Evolutionary conservation across 176 grass and related monocot species (phyloP), one percentile per base, ranked within the genome.

Genomic region (Saccharum spontaneum): DNA sequence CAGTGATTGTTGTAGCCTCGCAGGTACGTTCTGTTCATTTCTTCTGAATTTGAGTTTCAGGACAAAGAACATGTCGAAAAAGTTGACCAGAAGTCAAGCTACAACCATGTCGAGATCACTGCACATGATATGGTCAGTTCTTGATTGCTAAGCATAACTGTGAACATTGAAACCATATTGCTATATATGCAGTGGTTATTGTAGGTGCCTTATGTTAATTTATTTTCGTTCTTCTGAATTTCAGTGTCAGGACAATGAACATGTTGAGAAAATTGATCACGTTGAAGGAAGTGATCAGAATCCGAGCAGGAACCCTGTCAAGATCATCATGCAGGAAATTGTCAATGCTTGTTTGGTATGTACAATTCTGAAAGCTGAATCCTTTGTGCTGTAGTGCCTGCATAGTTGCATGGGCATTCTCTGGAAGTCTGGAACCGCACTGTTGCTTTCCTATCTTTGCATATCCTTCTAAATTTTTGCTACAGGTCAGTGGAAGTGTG

Each of bases 21-120:
- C 67, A 49, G 10, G 61, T 50, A 5, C 5, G 30, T 39, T 77
- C 1, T 60, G 6, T 23, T 50, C 31, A 52, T 37, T 52, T 52
- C 11, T 69, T 81, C 20, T 62, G 49, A 73, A 83, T 45, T 62
- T 72, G 50, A 60, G 69, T 73, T 73, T 62, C 69, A 83, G 81
- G 17, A 33, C 10, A 83, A 14, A 16, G 54, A 31, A 33, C 17
- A 40, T 22, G 54, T 36, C 0, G 50, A 63, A 41, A 36, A 63
- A 3, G 1, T 34, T 46, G 81, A 63, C 8, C 50, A 73, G 23
- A 73, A 73, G 14, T 73, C 69, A 41, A 70, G 7, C 34, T n/a
- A 0, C 9, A 31, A 71, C 10, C 46, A 6, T 82, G 13, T 8
- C 0, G 67, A 71, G 79, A 30, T 59, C 14, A 39, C 22, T 37